phyloP scores from a whole-genome alignment of 768 basidiomycete species.

The Podaxis carcinomalis region DNA sequence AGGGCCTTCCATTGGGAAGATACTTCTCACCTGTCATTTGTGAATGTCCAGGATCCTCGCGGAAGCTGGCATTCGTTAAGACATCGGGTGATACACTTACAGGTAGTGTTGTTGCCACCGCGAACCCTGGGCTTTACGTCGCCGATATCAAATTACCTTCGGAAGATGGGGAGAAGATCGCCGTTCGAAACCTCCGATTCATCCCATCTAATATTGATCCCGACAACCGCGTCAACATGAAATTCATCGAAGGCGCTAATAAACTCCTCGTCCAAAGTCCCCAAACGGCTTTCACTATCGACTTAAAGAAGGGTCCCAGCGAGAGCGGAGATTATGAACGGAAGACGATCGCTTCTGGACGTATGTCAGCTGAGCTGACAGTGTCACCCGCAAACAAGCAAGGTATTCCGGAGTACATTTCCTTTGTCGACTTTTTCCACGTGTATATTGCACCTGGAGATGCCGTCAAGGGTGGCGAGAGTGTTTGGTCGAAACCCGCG shows the following conservation, averaged over 20 bases:
- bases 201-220: slow-evolving; percentile 48
- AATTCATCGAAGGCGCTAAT: slow-evolving; percentile 48
- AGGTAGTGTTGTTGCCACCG: slow-evolving; percentile 63
- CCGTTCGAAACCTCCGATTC: slow-evolving; percentile 43
- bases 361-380: slow-evolving; percentile 53
- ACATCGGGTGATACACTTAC: slow-evolving; percentile 55
- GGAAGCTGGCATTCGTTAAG: slow-evolving; percentile 63
- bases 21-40: slow-evolving; percentile 60
- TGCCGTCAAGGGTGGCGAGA: slow-evolving; percentile 32
- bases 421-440: slow-evolving; percentile 68
- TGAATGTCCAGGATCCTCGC: slow-evolving; percentile 32
- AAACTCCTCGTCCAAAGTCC: slow-evolving; percentile 61
- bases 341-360: slow-evolving; percentile 46
- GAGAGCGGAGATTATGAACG: slow-evolving; percentile 45
- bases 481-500: slow-evolving; percentile 67
- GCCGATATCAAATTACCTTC: slow-evolving; percentile 52
- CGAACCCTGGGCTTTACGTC: slow-evolving; percentile 58
- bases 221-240: slow-evolving; percentile 42
- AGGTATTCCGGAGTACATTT: slow-evolving; percentile 35
- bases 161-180: slow-evolving; percentile 22
- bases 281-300: slow-evolving; percentile 26
- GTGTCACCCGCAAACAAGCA: slow-evolving; percentile 29
- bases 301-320: slow-evolving; percentile 39
- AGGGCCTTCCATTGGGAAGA: slow-evolving; percentile 58
- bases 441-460: slow-evolving; percentile 52